Conservation (phyloP, 768 basidiomycete species). For the Hypholoma fasciculare region DNA sequence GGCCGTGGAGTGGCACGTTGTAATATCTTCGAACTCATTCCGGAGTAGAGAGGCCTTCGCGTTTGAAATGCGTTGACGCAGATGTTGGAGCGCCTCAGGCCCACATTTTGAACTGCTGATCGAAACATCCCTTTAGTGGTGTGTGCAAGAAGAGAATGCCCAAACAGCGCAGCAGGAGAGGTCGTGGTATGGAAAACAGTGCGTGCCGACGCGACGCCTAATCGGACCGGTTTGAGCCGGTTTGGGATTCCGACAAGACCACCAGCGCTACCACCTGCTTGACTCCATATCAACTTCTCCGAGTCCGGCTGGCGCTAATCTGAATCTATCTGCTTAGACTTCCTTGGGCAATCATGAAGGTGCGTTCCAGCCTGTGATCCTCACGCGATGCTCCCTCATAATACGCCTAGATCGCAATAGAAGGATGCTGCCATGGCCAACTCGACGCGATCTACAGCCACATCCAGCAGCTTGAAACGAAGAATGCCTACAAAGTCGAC, state of each 20-base stretch:
- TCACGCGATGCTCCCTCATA: neutral
- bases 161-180: neutral
- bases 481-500: constrained; percentile 71
- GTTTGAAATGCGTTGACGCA: neutral
- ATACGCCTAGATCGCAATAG: constrained; percentile 70
- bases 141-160: no score
- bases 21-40: neutral
- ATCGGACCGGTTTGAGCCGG: neutral
- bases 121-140: no score
- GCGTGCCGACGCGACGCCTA: neutral
- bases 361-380: neutral
- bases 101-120: no score
- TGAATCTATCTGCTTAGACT: no score
- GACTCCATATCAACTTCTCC: no score
- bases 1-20: neutral
- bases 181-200: neutral
- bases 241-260: neutral
- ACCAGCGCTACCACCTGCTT: no score
- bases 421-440: constrained; percentile 95
- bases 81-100: no score
- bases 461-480: constrained; percentile 60
- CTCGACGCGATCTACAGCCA: constrained; percentile 85
- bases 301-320: no score
- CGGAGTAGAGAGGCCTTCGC: neutral
- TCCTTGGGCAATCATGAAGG: neutral